These are phyloP conservation scores for Leavenworthia alabamica DNA, from an alignment of 345 rosid genomes.

Conservation along the genomic window DNA sequence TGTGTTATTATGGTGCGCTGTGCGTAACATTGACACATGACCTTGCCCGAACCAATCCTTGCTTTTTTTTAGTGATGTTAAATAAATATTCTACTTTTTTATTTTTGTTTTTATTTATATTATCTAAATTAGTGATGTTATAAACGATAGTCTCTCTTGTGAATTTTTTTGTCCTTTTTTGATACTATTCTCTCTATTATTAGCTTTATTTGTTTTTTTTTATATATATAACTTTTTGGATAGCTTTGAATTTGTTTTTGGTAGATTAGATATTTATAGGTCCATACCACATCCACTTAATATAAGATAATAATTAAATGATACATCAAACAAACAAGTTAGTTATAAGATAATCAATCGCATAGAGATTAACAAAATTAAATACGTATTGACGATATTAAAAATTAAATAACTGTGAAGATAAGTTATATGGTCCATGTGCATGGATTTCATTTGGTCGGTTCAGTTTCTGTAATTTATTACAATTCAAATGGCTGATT, in stretches of 20 bases:
- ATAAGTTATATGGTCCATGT: constrained; percentile 27
- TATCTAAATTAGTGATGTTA: not conserved
- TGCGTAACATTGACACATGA: constrained; percentile 30
- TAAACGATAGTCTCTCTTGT: not conserved
- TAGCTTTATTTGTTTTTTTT: not conserved
- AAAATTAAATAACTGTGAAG: not conserved
- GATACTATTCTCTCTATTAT: not conserved
- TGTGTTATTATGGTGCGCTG: not conserved
- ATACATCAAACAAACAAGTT: not conserved
- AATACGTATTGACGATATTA: not conserved
- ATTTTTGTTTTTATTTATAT: not conserved
- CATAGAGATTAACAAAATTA: constrained; percentile 19
- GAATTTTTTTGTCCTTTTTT: not conserved
- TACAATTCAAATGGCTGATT: not conserved
- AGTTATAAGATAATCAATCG: not conserved
- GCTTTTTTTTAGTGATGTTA: not conserved
- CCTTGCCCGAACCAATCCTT: constrained; percentile 10
- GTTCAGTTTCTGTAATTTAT: not conserved
- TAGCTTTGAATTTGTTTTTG: too few species aligned
- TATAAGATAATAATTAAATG: not conserved
- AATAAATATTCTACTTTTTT: not conserved
- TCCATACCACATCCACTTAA: constrained; percentile 14
- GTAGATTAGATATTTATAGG: too few species aligned
- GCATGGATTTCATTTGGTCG: constrained; percentile 30
- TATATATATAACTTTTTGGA: constrained; percentile 8